These are phyloP conservation scores for Morella rubra DNA, from an alignment of 306 rosid genomes.

Conservation along the genomic window DNA sequence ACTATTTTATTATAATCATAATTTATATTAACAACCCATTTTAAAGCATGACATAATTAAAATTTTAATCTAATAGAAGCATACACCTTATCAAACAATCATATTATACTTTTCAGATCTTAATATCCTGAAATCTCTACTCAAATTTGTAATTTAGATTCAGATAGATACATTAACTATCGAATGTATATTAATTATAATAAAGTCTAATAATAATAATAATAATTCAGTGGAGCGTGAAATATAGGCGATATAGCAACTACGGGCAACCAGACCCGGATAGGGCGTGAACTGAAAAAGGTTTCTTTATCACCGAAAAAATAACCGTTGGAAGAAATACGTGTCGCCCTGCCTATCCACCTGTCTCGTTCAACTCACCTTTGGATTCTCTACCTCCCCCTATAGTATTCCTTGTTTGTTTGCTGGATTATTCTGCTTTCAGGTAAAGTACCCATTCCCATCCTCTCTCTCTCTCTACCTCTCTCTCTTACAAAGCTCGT, in stretches of 20 bases:
- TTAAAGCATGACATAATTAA: no score
- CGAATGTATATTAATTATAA: no score
- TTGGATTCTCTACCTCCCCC: conserved; percentile 51
- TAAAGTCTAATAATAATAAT: no score
- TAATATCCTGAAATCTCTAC: no score
- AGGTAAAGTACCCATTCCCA: conserved; percentile 32
- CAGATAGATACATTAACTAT: no score
- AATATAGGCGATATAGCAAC: neutral
- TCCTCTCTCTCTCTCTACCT: conserved; percentile 21
- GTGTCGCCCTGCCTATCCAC: conserved; percentile 48
- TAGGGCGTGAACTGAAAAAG: conserved; percentile 4
- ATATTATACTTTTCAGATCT: no score
- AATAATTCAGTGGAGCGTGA: conserved; percentile 1
- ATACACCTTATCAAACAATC: no score
- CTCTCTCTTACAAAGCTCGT: conserved; percentile 28
- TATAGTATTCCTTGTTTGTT: conserved; percentile 46
- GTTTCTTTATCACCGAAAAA: conserved; percentile 32
- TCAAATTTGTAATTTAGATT: no score
- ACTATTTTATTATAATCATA: no score
- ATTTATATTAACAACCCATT: no score
- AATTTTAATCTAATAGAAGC: no score
- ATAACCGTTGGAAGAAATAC: conserved; percentile 62
- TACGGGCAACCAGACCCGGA: conserved; percentile 25
- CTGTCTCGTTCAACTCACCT: conserved; percentile 49
- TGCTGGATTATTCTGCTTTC: conserved; percentile 19